phyloP scores from a whole-genome alignment of 495 filamentous ascomycete species.

The Xylaria sp. region DNA sequence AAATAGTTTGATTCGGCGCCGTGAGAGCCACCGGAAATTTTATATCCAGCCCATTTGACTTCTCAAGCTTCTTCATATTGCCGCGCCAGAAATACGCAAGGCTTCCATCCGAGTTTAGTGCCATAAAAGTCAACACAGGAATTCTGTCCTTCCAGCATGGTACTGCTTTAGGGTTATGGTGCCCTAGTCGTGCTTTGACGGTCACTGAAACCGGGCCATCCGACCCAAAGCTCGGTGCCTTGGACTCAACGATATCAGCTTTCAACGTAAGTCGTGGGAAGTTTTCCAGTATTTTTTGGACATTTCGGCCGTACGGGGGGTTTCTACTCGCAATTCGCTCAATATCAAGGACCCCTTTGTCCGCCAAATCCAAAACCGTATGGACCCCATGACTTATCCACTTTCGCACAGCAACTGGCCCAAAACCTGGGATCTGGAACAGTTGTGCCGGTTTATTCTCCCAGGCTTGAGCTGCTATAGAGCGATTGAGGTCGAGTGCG shows the following conservation, averaged over 20 bases:
- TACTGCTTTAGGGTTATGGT: conserved; percentile 71
- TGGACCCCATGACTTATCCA: conserved; percentile 73
- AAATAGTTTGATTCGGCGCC: conserved; percentile 62
- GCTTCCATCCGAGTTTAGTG: conserved; percentile 75
- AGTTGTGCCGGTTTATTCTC: conserved; percentile 84
- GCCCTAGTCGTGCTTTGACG: conserved; percentile 73
- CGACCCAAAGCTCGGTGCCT: conserved; percentile 43
- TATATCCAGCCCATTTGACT: conserved; percentile 60
- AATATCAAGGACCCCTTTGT: conserved; percentile 71
- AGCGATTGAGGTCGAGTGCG: conserved; percentile 80
- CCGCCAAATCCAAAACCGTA: conserved; percentile 73
- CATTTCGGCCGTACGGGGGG: conserved; percentile 79
- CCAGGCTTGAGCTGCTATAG: conserved; percentile 82
- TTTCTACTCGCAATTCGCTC: conserved; percentile 80
- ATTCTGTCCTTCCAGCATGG: conserved; percentile 65
- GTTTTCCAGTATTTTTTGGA: conserved; percentile 66
- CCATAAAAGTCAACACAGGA: conserved; percentile 76
- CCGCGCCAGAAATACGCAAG: conserved; percentile 80
- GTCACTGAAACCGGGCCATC: conserved; percentile 58
- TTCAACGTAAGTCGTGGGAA: conserved; percentile 78
- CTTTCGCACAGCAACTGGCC: conserved; percentile 77
- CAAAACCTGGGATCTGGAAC: conserved; percentile 86
- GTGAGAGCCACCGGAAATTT: conserved; percentile 66
- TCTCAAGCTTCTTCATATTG: conserved; percentile 71
- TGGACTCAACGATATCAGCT: conserved; percentile 39